Conservation (phyloP, 2,329 filamentous ascomycete genomes). For the Beauveria sp. region DNA sequence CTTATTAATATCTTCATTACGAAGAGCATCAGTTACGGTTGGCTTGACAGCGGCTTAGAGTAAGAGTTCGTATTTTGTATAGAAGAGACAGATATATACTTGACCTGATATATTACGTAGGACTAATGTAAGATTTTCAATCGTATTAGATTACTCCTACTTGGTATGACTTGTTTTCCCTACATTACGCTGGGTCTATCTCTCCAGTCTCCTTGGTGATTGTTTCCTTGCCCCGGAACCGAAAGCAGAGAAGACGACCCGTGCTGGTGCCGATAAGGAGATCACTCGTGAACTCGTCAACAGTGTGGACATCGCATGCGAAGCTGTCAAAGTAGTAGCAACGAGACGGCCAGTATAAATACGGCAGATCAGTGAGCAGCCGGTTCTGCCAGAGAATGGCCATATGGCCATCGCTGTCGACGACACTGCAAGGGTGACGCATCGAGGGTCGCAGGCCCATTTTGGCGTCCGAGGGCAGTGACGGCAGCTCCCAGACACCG, state of each 20-base stretch:
- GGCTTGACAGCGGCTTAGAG: too few relatives aligned
- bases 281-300: not conserved
- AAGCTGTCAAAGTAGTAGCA: not conserved
- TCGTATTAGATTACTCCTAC: too few relatives aligned
- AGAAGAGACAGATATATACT: too few relatives aligned
- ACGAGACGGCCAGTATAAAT: not conserved
- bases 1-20: too few relatives aligned
- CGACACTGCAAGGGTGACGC: not conserved
- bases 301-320: not conserved
- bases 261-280: not conserved
- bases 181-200: not conserved
- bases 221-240: not conserved
- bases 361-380: not conserved
- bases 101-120: too few relatives aligned
- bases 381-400: not conserved
- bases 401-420: not conserved
- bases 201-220: not conserved
- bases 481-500: not conserved
- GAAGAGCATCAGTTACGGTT: too few relatives aligned
- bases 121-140: too few relatives aligned
- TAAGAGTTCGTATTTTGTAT: too few relatives aligned
- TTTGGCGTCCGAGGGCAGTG: not conserved
- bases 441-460: not conserved
- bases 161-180: too few relatives aligned
- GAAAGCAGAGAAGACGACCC: not conserved